These are phyloP conservation scores for Ophiostoma sp. DNA, from an alignment of 2,329 filamentous ascomycete genomes.

Conservation along the genomic window DNA sequence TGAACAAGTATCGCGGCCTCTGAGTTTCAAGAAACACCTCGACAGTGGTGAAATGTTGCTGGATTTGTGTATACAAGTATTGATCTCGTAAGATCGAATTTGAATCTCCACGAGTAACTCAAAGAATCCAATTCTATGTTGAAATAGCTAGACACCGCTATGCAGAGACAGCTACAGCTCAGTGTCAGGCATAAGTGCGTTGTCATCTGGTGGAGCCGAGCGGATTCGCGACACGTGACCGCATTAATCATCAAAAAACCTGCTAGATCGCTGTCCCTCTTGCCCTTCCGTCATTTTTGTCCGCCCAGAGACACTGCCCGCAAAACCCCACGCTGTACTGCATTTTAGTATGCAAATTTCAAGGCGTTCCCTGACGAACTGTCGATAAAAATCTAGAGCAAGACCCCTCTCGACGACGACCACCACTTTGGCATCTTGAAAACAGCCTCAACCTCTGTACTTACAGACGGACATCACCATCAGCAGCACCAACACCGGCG, in stretches of 20 bases:
- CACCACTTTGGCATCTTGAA: not conserved
- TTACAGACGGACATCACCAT: not conserved
- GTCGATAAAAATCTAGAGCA: conserved; percentile 17
- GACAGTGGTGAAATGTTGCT: not conserved
- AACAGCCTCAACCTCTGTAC: not conserved
- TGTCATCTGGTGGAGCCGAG: not conserved
- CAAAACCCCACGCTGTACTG: conserved; percentile 17
- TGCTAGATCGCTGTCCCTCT: not conserved
- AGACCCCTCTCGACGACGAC: conserved; percentile 12
- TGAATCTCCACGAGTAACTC: too few species aligned
- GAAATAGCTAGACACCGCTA: too few species aligned
- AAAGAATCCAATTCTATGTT: too few species aligned
- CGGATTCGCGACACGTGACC: conserved; percentile 9
- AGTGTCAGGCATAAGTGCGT: not conserved
- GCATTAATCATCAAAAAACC: conserved; percentile 7
- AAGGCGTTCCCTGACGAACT: conserved; percentile 8
- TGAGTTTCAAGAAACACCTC: not conserved
- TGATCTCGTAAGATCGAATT: too few species aligned
- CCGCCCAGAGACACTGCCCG: conserved; percentile 14
- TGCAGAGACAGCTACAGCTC: too few species aligned
- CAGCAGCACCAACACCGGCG: not conserved
- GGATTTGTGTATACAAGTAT: not conserved
- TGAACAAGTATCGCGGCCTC: not conserved
- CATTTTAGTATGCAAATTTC: conserved; percentile 15
- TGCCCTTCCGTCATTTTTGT: conserved; percentile 20